These are phyloP conservation scores for Umbelopsis sp. DNA, from an alignment of 371 early-diverging fungal species.

Conservation along the genomic window DNA sequence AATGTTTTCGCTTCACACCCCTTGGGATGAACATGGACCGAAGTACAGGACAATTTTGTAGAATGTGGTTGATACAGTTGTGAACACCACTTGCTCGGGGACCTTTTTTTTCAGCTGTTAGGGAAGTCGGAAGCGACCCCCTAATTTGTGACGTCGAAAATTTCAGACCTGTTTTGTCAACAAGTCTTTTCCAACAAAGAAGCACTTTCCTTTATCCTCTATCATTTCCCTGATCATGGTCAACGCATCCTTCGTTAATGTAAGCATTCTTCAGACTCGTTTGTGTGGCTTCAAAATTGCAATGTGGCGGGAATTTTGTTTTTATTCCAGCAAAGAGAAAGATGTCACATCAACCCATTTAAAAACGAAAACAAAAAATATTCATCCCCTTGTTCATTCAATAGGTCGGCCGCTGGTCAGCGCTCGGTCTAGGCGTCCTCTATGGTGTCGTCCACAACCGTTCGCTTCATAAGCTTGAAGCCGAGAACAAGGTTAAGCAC, in stretches of 20 bases:
- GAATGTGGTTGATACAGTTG: no score
- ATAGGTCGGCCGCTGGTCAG: constrained; percentile 82
- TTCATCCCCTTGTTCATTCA: constrained; percentile 10
- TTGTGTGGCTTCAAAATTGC: not conserved
- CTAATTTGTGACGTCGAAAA: constrained; percentile 13
- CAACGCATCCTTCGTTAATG: constrained; percentile 19
- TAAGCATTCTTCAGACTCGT: not conserved
- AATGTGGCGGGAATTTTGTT: not conserved
- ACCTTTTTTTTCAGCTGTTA: not conserved
- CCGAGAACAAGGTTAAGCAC: constrained; percentile 56
- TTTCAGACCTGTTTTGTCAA: constrained; percentile 16
- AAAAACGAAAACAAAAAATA: constrained; percentile 10
- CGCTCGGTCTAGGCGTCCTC: constrained; percentile 70
- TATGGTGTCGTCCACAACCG: constrained; percentile 75
- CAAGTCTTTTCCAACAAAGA: constrained; percentile 13
- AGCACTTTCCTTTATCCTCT: constrained; percentile 16
- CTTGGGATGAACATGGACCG: constrained; percentile 8
- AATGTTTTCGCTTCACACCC: constrained; percentile 3
- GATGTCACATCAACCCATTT: not conserved
- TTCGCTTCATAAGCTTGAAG: constrained; percentile 64
- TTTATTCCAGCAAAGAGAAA: not conserved
- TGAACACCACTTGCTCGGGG: not conserved
- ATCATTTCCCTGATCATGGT: constrained; percentile 18
- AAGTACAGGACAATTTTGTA: not conserved
- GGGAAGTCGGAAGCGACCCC: not conserved